Evolutionary conservation across 805 yeast species (phyloP), one percentile per base, ranked within the genome.

Genomic region (Blastobotrys attinorum): DNA sequence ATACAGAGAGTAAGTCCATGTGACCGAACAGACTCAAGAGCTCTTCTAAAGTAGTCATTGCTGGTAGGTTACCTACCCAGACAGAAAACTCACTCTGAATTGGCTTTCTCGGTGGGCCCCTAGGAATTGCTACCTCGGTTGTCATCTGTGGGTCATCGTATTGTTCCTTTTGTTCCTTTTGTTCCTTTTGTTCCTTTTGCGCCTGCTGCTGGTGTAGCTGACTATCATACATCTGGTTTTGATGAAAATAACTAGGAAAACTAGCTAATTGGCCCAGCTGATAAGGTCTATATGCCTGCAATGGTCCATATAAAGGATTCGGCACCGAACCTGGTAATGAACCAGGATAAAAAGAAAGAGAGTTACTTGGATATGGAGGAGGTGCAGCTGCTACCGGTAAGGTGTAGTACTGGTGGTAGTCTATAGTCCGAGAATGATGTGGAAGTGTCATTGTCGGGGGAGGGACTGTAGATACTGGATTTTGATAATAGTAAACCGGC

Each of bases 1-100:
- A 66, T 33, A 67, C 60, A 38, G 66, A 60, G 39, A 58, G 63
- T 31, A 67, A 57, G 8, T 58, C 59, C 7, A 60, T 57, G 20
- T 64, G 55, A 2, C 67, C 70, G 46, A 67, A 67, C 35, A 66
- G 50, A 33, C 47, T 50, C 32, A 67, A 54, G 31, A 68, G 52
- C 46, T 65, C 67, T 11, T 49, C 46, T 21, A 68, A 56, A 6
- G 62, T 54, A n/a, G 68, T 56, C 29, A 49, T 52, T 8, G 57
- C 51, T 10, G 71, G 67, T 10, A 67, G 49, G 43, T 67, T 67
- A 4, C 71, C 71, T 7, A 64, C 81, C 62, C 79, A 76, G 42
- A 69, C 71, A 1, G 73, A 68, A 42, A 53, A 62, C 10, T 61
- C 65, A n/a, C 62, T 49, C 31, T 54, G 62, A 20, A 52, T 54